Conservation (phyloP, 306 rosid genomes). For the Glycine tomentella region DNA sequence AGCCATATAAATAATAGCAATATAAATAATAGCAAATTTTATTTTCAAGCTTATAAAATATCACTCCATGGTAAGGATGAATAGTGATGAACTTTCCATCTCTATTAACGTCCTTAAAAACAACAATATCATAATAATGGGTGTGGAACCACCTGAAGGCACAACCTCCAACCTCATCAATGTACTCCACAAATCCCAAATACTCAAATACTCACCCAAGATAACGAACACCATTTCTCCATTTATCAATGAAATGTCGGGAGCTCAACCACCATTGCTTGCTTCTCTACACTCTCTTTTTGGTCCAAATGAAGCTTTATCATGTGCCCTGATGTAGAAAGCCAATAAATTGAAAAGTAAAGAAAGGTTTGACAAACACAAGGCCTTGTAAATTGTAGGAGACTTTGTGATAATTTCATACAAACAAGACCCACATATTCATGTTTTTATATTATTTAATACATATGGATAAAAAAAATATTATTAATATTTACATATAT, state of each 20-base stretch:
- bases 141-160: neutral
- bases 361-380: no score
- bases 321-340: neutral
- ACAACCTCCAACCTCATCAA: neutral
- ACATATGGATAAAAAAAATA: no score
- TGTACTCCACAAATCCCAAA: neutral
- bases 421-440: no score
- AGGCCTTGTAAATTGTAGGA: no score
- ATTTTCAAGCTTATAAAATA: neutral
- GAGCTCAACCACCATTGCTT: no score
- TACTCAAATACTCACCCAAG: neutral
- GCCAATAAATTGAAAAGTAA: neutral
- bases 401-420: neutral
- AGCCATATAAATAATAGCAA: no score
- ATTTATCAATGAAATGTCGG: neutral
- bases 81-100: neutral
- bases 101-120: neutral
- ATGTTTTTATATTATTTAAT: no score
- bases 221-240: neutral
- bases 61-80: neutral
- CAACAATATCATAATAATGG: neutral
- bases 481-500: no score
- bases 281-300: no score
- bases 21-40: neutral
- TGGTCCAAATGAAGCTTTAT: neutral